Percentiles rank a stretch among this genome's conserved stretches.
phyloP scores from a whole-genome alignment of 1,139 yeast species.

The Diutina neorugosa region DNA sequence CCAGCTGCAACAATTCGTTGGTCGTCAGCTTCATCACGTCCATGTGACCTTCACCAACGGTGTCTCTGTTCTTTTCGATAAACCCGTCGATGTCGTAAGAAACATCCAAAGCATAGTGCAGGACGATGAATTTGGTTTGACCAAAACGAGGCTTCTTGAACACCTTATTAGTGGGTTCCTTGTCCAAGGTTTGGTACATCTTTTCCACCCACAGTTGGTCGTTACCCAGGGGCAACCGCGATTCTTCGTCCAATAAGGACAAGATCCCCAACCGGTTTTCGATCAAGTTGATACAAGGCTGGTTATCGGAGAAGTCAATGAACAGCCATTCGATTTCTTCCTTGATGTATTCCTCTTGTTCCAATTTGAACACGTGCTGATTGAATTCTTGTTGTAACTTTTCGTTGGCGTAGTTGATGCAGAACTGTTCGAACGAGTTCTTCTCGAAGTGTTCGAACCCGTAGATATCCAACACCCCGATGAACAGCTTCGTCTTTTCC shows the following conservation, averaged over 20 bases:
- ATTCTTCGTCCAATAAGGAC: constrained; percentile 86
- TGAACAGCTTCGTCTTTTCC: constrained; percentile 53
- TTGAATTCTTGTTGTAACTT: constrained; percentile 95
- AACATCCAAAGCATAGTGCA: constrained; percentile 93
- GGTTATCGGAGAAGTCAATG: constrained; percentile 92
- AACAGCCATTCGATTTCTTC: constrained; percentile 97
- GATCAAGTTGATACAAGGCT: constrained; percentile 89
- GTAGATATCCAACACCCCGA: constrained; percentile 94
- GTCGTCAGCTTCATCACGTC: constrained; percentile 66
- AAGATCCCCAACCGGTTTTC: constrained; percentile 85
- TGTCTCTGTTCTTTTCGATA: constrained; percentile 92
- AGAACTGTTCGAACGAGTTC: constrained; percentile 93
- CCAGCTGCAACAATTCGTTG: constrained; percentile 50
- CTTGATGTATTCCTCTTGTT: constrained; percentile 85
- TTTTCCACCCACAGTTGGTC: constrained; percentile 91
- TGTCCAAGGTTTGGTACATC: constrained; percentile 75
- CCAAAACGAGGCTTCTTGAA: constrained; percentile 95
- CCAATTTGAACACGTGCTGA: constrained; percentile 93
- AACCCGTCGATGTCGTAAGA: constrained; percentile 89
- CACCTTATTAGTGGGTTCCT: constrained; percentile 64
- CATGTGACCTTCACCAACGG: constrained; percentile 91
- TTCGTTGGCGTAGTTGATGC: constrained; percentile 96
- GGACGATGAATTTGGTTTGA: constrained; percentile 77
- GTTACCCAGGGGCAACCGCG: constrained; percentile 86
- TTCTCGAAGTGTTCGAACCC: constrained; percentile 94